These are phyloP conservation scores for Akanthomyces uredinophilus DNA, from an alignment of 2,329 filamentous ascomycete species.

Conservation along the genomic window DNA sequence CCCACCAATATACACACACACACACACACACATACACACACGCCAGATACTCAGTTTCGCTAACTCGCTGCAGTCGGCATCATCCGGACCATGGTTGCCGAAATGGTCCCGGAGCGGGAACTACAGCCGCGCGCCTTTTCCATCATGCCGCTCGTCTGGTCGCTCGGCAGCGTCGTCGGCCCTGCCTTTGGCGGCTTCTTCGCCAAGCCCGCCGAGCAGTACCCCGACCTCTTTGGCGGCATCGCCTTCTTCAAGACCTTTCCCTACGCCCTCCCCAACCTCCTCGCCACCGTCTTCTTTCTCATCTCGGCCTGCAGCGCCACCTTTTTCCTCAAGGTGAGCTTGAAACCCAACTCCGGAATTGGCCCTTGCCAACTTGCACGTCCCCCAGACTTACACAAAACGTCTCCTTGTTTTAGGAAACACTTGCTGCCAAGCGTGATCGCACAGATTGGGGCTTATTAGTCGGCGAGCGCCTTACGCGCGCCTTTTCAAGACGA, in stretches of 20 bases:
- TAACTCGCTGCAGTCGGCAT: slow-evolving; percentile 61
- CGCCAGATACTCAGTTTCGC: neutral
- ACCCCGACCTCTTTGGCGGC: slow-evolving; percentile 64
- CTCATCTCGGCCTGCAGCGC: slow-evolving; percentile 69
- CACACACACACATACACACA: neutral
- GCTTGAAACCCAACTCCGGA: neutral
- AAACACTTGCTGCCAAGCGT: slow-evolving; percentile 73
- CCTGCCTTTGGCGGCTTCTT: slow-evolving; percentile 84
- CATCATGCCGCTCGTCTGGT: slow-evolving; percentile 89
- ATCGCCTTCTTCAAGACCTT: slow-evolving; percentile 66
- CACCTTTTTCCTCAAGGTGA: slow-evolving; percentile 68
- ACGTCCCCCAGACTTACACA: neutral
- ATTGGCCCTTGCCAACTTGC: no score
- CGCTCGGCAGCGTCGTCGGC: slow-evolving; percentile 79
- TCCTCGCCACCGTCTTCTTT: slow-evolving; percentile 73
- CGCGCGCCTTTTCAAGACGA: slow-evolving; percentile 30
- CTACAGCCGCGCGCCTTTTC: slow-evolving; percentile 86
- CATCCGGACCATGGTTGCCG: slow-evolving; percentile 84
- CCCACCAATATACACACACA: neutral
- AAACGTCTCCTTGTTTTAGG: slow-evolving; percentile 36
- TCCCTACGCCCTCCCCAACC: slow-evolving; percentile 80
- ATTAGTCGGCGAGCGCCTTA: slow-evolving; percentile 63
- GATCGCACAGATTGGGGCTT: slow-evolving; percentile 70
- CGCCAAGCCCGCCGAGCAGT: slow-evolving; percentile 71
- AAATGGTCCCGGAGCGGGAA: slow-evolving; percentile 82